Percentiles rank a stretch among this genome's conserved stretches.
Conservation (phyloP, 1,284 basidiomycete genomes). For the Pseudozyma sp. region DNA sequence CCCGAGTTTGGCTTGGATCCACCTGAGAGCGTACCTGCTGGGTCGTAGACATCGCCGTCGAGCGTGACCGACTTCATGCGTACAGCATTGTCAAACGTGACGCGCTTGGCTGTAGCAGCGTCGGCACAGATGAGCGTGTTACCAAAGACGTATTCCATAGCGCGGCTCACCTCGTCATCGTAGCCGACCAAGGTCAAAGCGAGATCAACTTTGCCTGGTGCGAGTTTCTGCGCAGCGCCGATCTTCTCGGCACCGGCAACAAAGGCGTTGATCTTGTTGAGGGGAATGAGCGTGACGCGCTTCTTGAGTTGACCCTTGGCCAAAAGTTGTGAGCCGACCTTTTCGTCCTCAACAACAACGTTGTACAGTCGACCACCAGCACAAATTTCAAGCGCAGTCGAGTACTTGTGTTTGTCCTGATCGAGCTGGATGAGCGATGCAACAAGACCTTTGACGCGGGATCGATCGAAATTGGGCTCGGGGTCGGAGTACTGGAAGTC, state of each 20-base stretch:
- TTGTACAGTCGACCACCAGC: constrained; percentile 94
- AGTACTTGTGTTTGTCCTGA: constrained; percentile 76
- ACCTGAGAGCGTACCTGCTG: constrained; percentile 91
- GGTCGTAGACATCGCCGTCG: constrained; percentile 96
- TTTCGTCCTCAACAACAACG: constrained; percentile 82
- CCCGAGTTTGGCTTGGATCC: constrained; percentile 82
- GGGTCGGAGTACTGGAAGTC: constrained; percentile 88
- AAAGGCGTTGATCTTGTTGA: constrained; percentile 87
- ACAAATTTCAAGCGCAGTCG: constrained; percentile 92
- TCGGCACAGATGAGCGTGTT: constrained; percentile 92
- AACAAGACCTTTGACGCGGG: constrained; percentile 82
- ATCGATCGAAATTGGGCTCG: constrained; percentile 83
- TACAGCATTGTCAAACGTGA: constrained; percentile 85
- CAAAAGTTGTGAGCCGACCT: constrained; percentile 85
- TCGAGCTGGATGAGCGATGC: constrained; percentile 80
- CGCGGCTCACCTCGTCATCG: constrained; percentile 83
- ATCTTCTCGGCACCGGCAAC: constrained; percentile 81
- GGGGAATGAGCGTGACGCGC: constrained; percentile 91
- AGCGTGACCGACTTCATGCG: constrained; percentile 87
- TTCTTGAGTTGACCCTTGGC: constrained; percentile 85
- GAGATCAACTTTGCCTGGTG: constrained; percentile 81
- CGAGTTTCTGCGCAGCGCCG: constrained; percentile 79
- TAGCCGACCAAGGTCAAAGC: constrained; percentile 90
- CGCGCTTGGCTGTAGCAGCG: constrained; percentile 84
- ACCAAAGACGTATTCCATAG: constrained; percentile 94